Conservation (phyloP, 1,284 basidiomycete genomes). For the Ganoderma lingzhi region DNA sequence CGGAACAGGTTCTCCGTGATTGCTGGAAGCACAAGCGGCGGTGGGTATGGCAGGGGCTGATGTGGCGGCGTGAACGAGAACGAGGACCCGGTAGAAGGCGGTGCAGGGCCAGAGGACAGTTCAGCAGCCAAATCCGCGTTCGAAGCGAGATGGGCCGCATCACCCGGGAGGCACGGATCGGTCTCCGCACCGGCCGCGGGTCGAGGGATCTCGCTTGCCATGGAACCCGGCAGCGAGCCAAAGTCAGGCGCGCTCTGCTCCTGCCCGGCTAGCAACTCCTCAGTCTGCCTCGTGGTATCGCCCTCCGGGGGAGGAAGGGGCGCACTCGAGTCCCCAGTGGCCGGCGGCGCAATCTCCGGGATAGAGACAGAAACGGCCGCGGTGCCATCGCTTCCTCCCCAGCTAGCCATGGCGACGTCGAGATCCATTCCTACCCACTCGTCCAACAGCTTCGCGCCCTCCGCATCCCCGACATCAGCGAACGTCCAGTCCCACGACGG, state of each 20-base stretch:
- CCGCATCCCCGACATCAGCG: slow-evolving; percentile 12
- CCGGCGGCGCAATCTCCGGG: background rate
- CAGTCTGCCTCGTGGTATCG: no score
- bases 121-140: background rate
- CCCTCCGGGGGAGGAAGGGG: background rate
- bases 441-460: slow-evolving; percentile 32
- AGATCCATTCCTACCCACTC: slow-evolving; percentile 34
- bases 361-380: background rate
- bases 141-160: background rate
- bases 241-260: no score
- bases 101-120: background rate
- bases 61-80: background rate
- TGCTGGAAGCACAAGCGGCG: no score
- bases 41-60: background rate
- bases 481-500: slow-evolving; percentile 31
- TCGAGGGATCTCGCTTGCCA: background rate
- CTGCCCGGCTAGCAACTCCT: background rate
- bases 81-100: background rate
- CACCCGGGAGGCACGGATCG: background rate
- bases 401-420: slow-evolving; percentile 21
- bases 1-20: no score
- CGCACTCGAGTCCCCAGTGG: background rate
- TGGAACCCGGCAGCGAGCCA: background rate
- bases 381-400: slow-evolving; percentile 9
- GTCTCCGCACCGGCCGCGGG: background rate